Conservation (phyloP, 2,329 filamentous ascomycete genomes). For the Beauveria scarabaeidicola region DNA sequence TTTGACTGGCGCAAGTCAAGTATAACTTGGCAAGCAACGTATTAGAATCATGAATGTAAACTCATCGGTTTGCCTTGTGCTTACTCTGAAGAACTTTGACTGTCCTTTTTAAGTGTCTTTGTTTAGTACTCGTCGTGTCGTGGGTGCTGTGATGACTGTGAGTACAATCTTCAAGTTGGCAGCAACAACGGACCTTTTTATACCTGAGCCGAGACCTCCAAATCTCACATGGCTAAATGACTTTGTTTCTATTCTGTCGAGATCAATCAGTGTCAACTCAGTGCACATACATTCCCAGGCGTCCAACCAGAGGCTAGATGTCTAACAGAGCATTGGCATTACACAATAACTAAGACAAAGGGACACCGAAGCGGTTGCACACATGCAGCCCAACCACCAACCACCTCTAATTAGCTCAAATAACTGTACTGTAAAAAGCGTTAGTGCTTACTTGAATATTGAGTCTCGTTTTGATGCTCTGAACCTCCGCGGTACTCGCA, state of each 20-base stretch:
- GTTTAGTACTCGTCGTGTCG: neutral
- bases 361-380: neutral
- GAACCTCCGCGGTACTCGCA: no score
- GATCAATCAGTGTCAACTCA: neutral
- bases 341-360: neutral
- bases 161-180: no score
- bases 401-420: neutral
- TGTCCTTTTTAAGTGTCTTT: neutral
- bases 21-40: neutral
- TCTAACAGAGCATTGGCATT: neutral
- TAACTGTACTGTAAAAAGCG: neutral
- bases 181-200: neutral
- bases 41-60: neutral
- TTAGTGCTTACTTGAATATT: neutral
- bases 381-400: neutral
- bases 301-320: neutral
- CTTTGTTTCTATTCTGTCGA: neutral
- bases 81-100: neutral
- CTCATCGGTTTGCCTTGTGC: neutral
- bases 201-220: neutral
- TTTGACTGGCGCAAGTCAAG: neutral
- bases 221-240: neutral
- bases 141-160: neutral
- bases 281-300: neutral
- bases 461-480: neutral